Base-by-base conservation (phyloP, 2,329 filamentous ascomycete genomes). In the Phialophora tarda region DNA sequence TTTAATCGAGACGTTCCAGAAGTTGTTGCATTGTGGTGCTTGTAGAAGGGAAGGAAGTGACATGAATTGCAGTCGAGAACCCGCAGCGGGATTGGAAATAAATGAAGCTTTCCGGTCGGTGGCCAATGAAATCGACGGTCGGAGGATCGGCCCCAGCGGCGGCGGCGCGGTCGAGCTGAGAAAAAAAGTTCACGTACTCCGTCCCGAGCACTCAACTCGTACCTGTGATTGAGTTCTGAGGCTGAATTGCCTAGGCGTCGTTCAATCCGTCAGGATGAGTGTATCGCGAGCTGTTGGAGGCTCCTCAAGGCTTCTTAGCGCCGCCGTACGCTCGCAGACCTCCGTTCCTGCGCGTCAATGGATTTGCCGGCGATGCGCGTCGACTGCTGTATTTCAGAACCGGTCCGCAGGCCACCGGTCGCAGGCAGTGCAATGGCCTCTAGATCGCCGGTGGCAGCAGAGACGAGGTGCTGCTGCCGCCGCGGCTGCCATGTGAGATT, bases 401-500 rank as follows among this genome's bases (percentile, higher is more conserved):
- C 54, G 24, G 34, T 61, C 64, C 48, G 44, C 56, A 28, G 26
- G 44, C 28, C 41, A 56, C 21, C 56, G 54, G 50, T 50, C 62
- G 10, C 64, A 57, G 48, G 38, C 62, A 12, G 55, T 62, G 57
- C 67, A 66, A 73, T 76, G 77, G 61, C 67, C 76, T 51, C 62
- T 81, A 66, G 78, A 75, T 70, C 75, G 74, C 69, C 75, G 76
- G 73, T 81, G 78, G 77, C 74, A 79, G 64, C 80, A 81, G 71
- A 76, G 76, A 63, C 75, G 81, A 63, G 77, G 79, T 74, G 76
- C 78, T 28, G 80, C 80, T 62, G 75, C 78, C 41, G 75, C 78
- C 54, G 79, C 81, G 6, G 76, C 80, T 66, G 80, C 78, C 38
- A 79, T 82, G 79, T 82, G 73, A 74, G 80, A 28, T 5, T 30